Evolutionary conservation across 2,329 filamentous ascomycete species (phyloP).

Genomic region (Ceratocystis variospora): DNA sequence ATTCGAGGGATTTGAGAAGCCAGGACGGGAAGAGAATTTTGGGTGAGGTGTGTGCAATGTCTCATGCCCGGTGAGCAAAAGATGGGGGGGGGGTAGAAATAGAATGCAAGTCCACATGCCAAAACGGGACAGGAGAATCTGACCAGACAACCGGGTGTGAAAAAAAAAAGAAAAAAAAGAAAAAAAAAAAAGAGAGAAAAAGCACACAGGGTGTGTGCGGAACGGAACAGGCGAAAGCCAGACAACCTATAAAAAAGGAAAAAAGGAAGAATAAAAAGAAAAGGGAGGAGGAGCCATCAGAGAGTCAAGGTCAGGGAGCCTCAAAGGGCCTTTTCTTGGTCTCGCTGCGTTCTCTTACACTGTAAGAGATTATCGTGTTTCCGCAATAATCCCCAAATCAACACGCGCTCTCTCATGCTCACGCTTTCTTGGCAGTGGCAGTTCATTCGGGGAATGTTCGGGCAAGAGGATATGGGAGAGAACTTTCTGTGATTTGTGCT

Average conservation of each 20-base stretch:
- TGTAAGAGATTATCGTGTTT: neutral
- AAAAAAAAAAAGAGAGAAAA: neutral
- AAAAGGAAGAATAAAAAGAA: neutral
- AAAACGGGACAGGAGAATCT: neutral
- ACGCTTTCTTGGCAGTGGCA: neutral
- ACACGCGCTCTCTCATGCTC: neutral
- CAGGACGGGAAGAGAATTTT: constrained; percentile 1
- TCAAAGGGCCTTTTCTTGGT: neutral
- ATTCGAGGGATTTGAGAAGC: constrained; percentile 1
- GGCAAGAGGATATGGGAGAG: neutral
- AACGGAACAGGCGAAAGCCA: neutral
- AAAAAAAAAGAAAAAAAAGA: neutral
- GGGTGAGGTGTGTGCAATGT: neutral
- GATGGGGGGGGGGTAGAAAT: neutral
- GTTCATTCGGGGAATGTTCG: neutral
- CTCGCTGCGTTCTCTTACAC: neutral
- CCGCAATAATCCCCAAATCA: neutral
- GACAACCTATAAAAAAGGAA: no score
- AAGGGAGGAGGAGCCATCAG: neutral
- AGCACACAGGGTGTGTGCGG: neutral
- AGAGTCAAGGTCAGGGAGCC: neutral
- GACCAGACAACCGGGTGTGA: neutral
- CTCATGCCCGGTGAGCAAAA: neutral
- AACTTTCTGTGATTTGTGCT: no score
- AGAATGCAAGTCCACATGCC: neutral